phyloP scores from a whole-genome alignment of 2,329 filamentous ascomycete genomes.

The Fusarium tanahbumbuense region DNA sequence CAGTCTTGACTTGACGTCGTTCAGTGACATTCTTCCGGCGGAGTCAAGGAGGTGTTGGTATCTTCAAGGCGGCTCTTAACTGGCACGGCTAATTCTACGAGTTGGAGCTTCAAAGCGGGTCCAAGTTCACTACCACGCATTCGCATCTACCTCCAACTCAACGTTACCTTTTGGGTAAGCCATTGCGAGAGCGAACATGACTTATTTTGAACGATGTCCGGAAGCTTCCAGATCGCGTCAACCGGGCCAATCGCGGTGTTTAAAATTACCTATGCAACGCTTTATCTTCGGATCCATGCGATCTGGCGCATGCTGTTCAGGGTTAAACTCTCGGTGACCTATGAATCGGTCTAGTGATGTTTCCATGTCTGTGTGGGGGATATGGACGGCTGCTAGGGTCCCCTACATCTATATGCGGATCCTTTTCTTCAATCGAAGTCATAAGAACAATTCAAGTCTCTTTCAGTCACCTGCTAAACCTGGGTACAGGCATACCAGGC shows the following conservation, averaged over 20 bases:
- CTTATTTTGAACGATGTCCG: slow-evolving; percentile 2
- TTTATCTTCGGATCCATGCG: slow-evolving; percentile 23
- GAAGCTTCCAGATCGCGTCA: slow-evolving; percentile 32
- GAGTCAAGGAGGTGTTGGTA: slow-evolving; percentile 36
- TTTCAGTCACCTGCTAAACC: slow-evolving; percentile 30
- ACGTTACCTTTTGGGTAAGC: slow-evolving; percentile 22
- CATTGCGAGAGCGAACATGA: slow-evolving; percentile 24
- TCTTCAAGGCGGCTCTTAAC: slow-evolving; percentile 40
- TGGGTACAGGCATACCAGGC: background rate
- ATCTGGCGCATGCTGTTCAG: slow-evolving; percentile 17
- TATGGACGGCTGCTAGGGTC: slow-evolving; percentile 23
- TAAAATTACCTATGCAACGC: slow-evolving; percentile 22
- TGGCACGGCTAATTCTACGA: slow-evolving; percentile 44
- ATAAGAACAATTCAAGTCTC: slow-evolving; percentile 37
- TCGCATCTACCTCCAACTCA: slow-evolving; percentile 16
- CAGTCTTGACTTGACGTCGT: slow-evolving; percentile 4
- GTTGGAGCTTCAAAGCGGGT: slow-evolving; percentile 39
- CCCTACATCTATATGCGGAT: slow-evolving; percentile 28
- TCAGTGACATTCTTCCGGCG: slow-evolving; percentile 40
- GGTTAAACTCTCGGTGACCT: slow-evolving; percentile 10
- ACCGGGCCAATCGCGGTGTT: slow-evolving; percentile 42
- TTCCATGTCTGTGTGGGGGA: slow-evolving; percentile 25
- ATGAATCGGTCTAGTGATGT: background rate
- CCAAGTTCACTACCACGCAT: slow-evolving; percentile 34
- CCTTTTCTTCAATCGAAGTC: slow-evolving; percentile 27